Evolutionary conservation across 2,329 filamentous ascomycete species (phyloP).

Genomic region (Diaporthe sp.): DNA sequence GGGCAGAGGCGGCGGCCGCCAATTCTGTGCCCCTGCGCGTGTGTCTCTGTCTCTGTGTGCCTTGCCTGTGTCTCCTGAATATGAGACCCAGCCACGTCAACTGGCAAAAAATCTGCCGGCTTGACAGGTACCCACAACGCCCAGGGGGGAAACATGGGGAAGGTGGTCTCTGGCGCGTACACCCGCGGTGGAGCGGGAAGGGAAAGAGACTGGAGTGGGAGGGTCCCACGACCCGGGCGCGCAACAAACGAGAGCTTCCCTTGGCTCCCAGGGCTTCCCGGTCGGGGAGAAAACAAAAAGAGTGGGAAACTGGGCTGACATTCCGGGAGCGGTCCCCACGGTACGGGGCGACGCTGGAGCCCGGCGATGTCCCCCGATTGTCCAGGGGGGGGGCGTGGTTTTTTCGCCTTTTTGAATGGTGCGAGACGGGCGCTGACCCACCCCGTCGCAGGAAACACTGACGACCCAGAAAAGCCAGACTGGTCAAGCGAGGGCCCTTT

Average conservation of each 20-base stretch:
- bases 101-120: slow-evolving; percentile 32
- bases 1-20: background rate
- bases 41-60: background rate
- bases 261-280: slow-evolving; percentile 5
- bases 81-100: slow-evolving; percentile 25
- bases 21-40: background rate
- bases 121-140: slow-evolving; percentile 33
- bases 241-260: background rate
- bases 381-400: background rate
- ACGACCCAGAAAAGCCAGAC: slow-evolving; percentile 3
- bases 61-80: background rate
- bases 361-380: background rate
- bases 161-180: slow-evolving; percentile 26
- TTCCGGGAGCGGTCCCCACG: slow-evolving; percentile 13
- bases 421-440: slow-evolving; percentile 16
- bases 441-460: slow-evolving; percentile 14
- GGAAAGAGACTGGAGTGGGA: background rate
- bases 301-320: slow-evolving; percentile 24
- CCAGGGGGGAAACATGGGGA: slow-evolving; percentile 22
- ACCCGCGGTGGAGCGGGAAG: slow-evolving; percentile 21
- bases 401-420: background rate
- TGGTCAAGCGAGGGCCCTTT: slow-evolving; percentile 13
- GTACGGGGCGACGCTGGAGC: slow-evolving; percentile 19
- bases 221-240: background rate
- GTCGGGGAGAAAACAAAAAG: slow-evolving; percentile 9